Percentiles rank a stretch among this genome's conserved stretches.
Evolutionary conservation across 441 rosid species (phyloP).

Genomic region (Populus hybrid): DNA sequence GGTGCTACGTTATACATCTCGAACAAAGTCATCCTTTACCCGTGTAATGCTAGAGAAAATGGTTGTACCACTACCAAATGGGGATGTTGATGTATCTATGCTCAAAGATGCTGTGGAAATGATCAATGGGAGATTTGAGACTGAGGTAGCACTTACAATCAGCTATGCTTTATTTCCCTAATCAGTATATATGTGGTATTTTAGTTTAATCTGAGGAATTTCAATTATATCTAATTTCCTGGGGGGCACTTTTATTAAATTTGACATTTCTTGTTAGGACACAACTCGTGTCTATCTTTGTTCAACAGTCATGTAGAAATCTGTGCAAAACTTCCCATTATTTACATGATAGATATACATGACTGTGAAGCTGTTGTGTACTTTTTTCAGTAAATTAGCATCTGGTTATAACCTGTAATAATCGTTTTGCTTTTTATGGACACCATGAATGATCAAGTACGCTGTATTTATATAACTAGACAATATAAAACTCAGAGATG

Average conservation of each 20-base stretch:
- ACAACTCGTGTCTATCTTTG: not conserved
- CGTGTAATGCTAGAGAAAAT: slow-evolving; percentile 95
- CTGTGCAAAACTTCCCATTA: not conserved
- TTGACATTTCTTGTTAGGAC: not conserved
- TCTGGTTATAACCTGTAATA: not conserved
- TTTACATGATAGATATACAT: not conserved
- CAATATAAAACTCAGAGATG: not conserved
- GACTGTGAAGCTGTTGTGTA: not conserved
- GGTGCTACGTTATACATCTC: slow-evolving; percentile 57
- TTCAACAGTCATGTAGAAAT: not conserved
- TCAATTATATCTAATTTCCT: not conserved
- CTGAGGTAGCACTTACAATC: slow-evolving; percentile 50
- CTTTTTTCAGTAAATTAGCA: not conserved
- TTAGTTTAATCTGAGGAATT: not conserved
- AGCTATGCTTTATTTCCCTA: not conserved
- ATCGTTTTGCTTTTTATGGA: not conserved
- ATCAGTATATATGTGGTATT: not conserved
- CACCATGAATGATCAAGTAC: not conserved
- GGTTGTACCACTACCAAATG: slow-evolving; percentile 82
- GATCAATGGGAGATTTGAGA: slow-evolving; percentile 68
- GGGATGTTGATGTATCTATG: slow-evolving; percentile 83
- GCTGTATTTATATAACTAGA: not conserved
- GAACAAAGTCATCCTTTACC: slow-evolving; percentile 53
- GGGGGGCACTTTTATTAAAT: not conserved
- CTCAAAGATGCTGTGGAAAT: slow-evolving; percentile 72